Evolutionary conservation across 441 rosid species (phyloP).

Genomic region (Brassica balearica): DNA sequence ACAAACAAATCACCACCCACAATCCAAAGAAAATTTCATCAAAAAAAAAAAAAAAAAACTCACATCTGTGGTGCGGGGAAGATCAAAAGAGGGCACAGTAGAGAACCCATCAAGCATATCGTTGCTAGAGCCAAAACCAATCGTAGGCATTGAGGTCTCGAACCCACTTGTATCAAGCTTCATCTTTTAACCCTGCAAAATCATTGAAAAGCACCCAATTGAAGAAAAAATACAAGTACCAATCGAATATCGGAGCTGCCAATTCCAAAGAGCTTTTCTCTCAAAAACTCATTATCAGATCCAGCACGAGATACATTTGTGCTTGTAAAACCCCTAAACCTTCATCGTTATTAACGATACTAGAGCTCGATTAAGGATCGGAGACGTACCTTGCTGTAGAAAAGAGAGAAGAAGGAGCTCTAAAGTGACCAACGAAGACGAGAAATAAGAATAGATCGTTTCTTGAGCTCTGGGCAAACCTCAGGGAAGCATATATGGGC

Average conservation of each 20-base stretch:
- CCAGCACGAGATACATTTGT: slow-evolving; percentile 23
- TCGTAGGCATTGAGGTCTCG: slow-evolving; percentile 55
- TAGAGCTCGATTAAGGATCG: slow-evolving; percentile 26
- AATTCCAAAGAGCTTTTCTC: slow-evolving; percentile 11
- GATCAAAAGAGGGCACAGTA: slow-evolving; percentile 65
- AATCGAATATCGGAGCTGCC: neutral
- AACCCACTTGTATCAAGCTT: slow-evolving; percentile 73
- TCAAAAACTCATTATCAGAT: slow-evolving; percentile 29
- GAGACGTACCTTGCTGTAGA: slow-evolving; percentile 32
- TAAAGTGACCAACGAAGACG: neutral
- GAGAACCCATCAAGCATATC: slow-evolving; percentile 48
- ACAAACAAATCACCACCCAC: neutral
- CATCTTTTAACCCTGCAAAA: slow-evolving; percentile 54
- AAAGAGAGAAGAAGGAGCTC: slow-evolving; percentile 1
- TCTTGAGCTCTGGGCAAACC: slow-evolving; percentile 48
- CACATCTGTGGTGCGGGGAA: slow-evolving; percentile 75
- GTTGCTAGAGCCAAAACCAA: slow-evolving; percentile 48
- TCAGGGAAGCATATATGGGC: slow-evolving; percentile 25
- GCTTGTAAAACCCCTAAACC: neutral
- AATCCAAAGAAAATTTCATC: neutral
- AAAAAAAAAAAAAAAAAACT: slow-evolving; percentile 33
- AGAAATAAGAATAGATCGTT: slow-evolving; percentile 24
- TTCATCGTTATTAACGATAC: neutral
- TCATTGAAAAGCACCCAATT: neutral
- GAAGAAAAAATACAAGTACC: neutral